Evolutionary conservation across 2,329 filamentous ascomycete genomes (phyloP).

Genomic region (Simplicillium aogashimaense): DNA sequence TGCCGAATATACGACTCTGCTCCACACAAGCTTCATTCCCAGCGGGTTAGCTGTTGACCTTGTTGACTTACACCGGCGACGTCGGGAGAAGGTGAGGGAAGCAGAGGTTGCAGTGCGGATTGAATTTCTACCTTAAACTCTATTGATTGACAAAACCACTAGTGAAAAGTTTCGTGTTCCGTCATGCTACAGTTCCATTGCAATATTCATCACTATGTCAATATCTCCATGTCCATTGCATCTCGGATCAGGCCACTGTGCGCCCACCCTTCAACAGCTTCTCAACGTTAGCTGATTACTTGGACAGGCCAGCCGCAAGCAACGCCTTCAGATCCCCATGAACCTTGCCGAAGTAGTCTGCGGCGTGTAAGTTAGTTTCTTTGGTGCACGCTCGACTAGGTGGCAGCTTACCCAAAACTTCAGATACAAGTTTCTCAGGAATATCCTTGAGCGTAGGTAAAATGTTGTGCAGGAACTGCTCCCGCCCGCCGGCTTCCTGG

Average conservation of each 20-base stretch:
- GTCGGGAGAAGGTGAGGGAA: too few species aligned
- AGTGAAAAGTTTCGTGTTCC: neutral
- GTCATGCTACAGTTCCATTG: neutral
- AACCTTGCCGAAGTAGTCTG: neutral
- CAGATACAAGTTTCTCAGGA: slow-evolving; percentile 6
- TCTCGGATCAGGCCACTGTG: too few species aligned
- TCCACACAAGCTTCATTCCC: too few species aligned
- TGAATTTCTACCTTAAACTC: too few species aligned
- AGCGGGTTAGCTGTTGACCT: too few species aligned
- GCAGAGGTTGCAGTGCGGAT: too few species aligned
- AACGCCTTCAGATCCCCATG: neutral
- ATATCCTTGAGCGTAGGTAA: slow-evolving; percentile 10
- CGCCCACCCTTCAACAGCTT: too few species aligned
- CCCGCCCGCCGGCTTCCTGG: slow-evolving; percentile 8
- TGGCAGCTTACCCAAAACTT: slow-evolving; percentile 6
- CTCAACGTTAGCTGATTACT: neutral
- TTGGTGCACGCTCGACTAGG: neutral
- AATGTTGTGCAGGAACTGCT: slow-evolving; percentile 13
- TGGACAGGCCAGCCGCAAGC: neutral
- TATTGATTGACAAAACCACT: too few species aligned
- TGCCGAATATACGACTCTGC: too few species aligned
- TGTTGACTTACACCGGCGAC: too few species aligned
- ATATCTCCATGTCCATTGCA: too few species aligned
- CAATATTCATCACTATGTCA: neutral
- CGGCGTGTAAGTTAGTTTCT: neutral